Conservation (phyloP, 2,329 filamentous ascomycete genomes). For the Pyrenophora graminea region DNA sequence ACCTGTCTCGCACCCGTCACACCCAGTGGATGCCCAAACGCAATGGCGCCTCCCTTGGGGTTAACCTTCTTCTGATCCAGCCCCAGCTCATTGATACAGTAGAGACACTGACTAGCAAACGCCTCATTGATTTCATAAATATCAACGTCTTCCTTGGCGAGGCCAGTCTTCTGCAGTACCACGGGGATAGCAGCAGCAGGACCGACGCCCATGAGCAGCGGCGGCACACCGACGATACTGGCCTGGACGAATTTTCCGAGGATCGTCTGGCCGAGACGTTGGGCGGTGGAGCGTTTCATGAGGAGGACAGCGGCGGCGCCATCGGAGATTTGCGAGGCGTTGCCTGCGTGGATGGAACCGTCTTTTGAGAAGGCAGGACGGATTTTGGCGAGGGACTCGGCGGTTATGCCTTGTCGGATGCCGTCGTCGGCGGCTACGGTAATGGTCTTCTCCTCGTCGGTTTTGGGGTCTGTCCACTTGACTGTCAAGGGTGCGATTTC, state of each 20-base stretch:
- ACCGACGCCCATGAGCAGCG: constrained; percentile 93
- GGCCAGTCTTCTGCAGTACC: constrained; percentile 83
- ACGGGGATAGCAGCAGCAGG: constrained; percentile 96
- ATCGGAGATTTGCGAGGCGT: constrained; percentile 91
- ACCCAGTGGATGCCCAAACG: constrained; percentile 92
- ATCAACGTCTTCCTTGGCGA: constrained; percentile 84
- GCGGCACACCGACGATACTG: constrained; percentile 84
- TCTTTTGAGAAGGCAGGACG: constrained; percentile 87
- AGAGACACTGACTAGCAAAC: constrained; percentile 92
- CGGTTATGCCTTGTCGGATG: constrained; percentile 80
- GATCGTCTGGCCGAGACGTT: constrained; percentile 84
- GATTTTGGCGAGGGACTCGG: constrained; percentile 89
- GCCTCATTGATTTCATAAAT: constrained; percentile 99
- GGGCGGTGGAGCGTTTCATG: constrained; percentile 91
- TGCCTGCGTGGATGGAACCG: constrained; percentile 93
- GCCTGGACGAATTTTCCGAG: constrained; percentile 90
- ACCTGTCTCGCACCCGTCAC: constrained; percentile 95
- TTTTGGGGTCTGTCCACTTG: constrained; percentile 88
- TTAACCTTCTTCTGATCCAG: constrained; percentile 88
- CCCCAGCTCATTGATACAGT: constrained; percentile 86
- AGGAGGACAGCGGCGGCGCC: constrained; percentile 92
- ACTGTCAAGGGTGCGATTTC: constrained; percentile 88
- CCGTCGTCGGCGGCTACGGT: constrained; percentile 87
- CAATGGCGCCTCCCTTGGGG: constrained; percentile 95
- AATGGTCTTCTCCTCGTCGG: constrained; percentile 80